Evolutionary conservation across 768 basidiomycete genomes (phyloP), one percentile per base, ranked within the genome.

Genomic region (Agrocybe praecox): DNA sequence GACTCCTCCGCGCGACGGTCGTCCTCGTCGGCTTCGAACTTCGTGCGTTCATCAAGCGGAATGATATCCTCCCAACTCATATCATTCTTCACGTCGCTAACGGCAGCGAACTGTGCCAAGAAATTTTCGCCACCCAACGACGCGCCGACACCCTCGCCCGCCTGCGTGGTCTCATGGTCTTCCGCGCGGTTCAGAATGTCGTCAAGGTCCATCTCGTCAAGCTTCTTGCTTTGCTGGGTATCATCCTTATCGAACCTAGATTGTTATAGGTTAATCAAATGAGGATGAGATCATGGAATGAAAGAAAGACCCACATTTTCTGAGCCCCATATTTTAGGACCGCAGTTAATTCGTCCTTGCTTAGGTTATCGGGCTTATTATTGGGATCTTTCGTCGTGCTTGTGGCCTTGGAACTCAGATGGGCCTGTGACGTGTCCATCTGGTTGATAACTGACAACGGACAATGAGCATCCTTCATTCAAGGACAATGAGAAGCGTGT

Each of bases 11-110:
- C 84, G 65, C 86, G 87, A 56, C 83, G 80, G 56, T 88, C 81
- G 58, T 89, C 88, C 57, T 93, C 89, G 61, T 96, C 95, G 24
- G 83, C 81, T 58, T 94, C 94, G 44, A 89, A 85, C 69, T 85
- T 87, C 71, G 89, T 86, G 6, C 97, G 88, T 65, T 94, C 94
- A 21, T 96, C 94, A 9, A 90, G 70, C 17, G 97, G 97, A 64
- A 99, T 98, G 72, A 99, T 98, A 59, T 98, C 97, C 68, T 99
- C 97, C 97, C 97, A 99, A 66, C 73, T 94, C 86, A 96, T 94
- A 75, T 98, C 96, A 69, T 95, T 94, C 82, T 98, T 98, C 69
- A 99, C 88, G 70, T 99, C 97, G 72, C 94, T 97, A 62, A 98
- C 93, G 49, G 88, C 89, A 19, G 96, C 96, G 69, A 98, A 96